phyloP scores from a whole-genome alignment of 2,329 filamentous ascomycete species.

The Xylariales sp. region DNA sequence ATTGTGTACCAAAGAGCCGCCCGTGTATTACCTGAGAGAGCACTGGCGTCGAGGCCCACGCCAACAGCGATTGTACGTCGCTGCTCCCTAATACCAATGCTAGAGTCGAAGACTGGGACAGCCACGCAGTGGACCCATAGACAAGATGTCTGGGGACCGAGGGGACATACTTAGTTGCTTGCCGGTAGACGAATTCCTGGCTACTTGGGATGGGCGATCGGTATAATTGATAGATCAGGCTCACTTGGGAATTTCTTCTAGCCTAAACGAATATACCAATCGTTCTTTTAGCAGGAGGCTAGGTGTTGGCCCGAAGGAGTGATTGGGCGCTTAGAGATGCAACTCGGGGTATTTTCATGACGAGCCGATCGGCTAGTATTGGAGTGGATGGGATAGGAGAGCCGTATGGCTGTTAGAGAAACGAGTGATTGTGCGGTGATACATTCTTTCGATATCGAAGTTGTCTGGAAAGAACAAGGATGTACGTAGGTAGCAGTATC shows the following conservation, averaged over 20 bases:
- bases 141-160: slow-evolving; percentile 9
- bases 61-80: neutral
- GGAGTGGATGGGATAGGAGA: neutral
- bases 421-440: neutral
- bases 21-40: neutral
- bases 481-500: no score
- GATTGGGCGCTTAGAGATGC: neutral
- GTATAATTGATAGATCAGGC: slow-evolving; percentile 5
- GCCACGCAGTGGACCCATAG: neutral
- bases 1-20: neutral
- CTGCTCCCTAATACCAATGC: neutral
- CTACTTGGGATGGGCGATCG: no score
- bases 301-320: slow-evolving; percentile 20
- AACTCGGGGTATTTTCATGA: neutral
- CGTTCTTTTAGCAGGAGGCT: slow-evolving; percentile 32
- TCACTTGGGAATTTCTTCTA: slow-evolving; percentile 26
- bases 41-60: neutral
- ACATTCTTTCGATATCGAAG: neutral
- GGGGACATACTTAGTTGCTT: no score
- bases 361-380: neutral
- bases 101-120: neutral
- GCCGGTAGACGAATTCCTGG: no score
- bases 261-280: slow-evolving; percentile 30
- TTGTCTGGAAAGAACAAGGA: neutral
- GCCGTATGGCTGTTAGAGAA: neutral